Evolutionary conservation across 2,329 filamentous ascomycete species (phyloP), one percentile per base, ranked within the genome.

Genomic region (Lachnellula arida): DNA sequence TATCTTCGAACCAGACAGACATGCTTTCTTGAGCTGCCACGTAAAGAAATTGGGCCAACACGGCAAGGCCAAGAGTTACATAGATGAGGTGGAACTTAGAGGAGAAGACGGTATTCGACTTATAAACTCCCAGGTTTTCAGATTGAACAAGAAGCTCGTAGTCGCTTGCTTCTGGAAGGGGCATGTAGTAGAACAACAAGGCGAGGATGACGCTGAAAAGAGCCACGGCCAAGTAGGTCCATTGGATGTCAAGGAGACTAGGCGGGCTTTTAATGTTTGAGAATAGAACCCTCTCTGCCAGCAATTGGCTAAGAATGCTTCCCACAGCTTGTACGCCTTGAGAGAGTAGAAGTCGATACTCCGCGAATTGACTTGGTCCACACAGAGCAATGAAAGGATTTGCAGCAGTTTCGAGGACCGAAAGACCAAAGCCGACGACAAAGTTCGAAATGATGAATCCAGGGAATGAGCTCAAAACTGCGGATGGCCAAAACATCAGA

Each of bases 401-500:
- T 47, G 89, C 89, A 2, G 86, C 87, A 0, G 89, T 91, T 68
- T 95, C 90, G 23, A 94, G 80, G 0, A 91, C 84, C 1, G 85
- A 85, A 1, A 94, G 76, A 1, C 88, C 89, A 59, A 87, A 88
- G 0, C 88, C 89, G 52, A 91, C 87, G 28, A 93, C 85, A 65
- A 93, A 84, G 61, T 78, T 85, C 63, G 80, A 85, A 49, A 88
- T 81, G 71, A 91, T 85, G 72, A 93, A 94, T 2, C 90, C 90
- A 15, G 84, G 81, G 63, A 89, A 94, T 2, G 87, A 89, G 46
- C 80, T 79, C 57, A 90, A 80, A 9, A 92, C 82, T 7, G 86
- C 87, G 1, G 86, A 87, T 0, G 89, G 89, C 89, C 89, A 94
- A 73, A 93, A 92, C 73, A 91, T 90, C 60, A 93, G 82, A n/a